phyloP scores from a whole-genome alignment of 192 early-diverging fungal species.

The Coemansia sp. region DNA sequence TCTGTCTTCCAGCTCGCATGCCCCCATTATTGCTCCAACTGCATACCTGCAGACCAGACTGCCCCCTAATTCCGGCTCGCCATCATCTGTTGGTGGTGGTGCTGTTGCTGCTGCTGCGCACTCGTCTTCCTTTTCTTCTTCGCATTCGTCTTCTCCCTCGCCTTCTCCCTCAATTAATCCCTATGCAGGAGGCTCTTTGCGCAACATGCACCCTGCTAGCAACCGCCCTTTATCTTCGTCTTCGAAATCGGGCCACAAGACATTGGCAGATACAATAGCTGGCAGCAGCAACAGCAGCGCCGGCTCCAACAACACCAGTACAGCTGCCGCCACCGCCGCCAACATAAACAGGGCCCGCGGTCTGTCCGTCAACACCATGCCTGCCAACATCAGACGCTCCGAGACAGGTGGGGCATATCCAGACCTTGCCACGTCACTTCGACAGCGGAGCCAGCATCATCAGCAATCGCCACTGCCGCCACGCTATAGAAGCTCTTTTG shows the following conservation, averaged over 20 bases:
- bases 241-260: neutral
- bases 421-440: neutral
- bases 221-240: neutral
- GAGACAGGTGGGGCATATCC: neutral
- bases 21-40: neutral
- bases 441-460: neutral
- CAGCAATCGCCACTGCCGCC: neutral
- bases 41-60: slow-evolving; percentile 24
- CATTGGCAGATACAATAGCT: neutral
- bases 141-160: slow-evolving; percentile 47
- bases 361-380: slow-evolving; percentile 14
- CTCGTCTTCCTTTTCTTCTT: slow-evolving; percentile 16
- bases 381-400: slow-evolving; percentile 45
- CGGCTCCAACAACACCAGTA: neutral
- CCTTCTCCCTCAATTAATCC: slow-evolving; percentile 49
- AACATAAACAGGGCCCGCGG: neutral
- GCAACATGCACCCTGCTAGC: slow-evolving; percentile 18
- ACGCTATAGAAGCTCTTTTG: neutral
- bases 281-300: neutral
- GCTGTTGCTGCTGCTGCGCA: slow-evolving; percentile 1
- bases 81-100: slow-evolving; percentile 1
- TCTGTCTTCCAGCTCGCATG: slow-evolving; percentile 6
- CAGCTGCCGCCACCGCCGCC: neutral
- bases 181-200: slow-evolving; percentile 26
- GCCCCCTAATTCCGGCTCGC: slow-evolving; percentile 29